These are phyloP conservation scores for Datisca glomerata DNA, from an alignment of 306 rosid genomes.

Conservation along the genomic window DNA sequence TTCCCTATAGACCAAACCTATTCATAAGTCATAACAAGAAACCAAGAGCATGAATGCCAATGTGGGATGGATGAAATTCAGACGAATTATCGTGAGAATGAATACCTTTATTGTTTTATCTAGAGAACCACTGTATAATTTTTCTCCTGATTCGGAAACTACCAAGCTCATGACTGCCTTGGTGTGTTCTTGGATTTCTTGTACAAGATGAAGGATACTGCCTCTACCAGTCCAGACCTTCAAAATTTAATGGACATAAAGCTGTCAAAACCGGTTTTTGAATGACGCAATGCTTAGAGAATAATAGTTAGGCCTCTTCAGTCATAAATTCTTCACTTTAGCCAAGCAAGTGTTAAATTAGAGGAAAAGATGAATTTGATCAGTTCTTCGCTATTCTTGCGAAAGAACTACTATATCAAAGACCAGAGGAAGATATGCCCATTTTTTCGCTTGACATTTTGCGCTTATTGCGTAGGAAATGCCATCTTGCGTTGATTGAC, in stretches of 20 bases:
- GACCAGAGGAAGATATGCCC: too few relatives aligned
- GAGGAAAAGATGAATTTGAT: too few relatives aligned
- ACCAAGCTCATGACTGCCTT: constrained; percentile 70
- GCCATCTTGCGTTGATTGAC: too few relatives aligned
- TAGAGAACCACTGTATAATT: constrained; percentile 74
- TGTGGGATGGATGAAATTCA: not conserved
- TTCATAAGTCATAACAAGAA: constrained; percentile 14
- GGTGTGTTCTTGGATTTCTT: constrained; percentile 58
- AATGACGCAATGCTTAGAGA: not conserved
- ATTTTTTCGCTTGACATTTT: too few relatives aligned
- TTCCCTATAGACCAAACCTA: constrained; percentile 75
- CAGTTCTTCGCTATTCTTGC: too few relatives aligned
- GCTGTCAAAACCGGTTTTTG: constrained; percentile 12
- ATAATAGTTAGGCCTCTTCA: not conserved
- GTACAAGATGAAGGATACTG: constrained; percentile 48
- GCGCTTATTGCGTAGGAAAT: too few relatives aligned
- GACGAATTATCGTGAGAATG: constrained; percentile 7
- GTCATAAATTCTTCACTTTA: too few relatives aligned
- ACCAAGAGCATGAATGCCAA: constrained; percentile 2
- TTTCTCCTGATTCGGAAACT: constrained; percentile 41
- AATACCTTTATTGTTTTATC: constrained; percentile 64
- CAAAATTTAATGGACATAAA: constrained; percentile 20
- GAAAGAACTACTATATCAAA: too few relatives aligned
- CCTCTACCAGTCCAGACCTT: constrained; percentile 75
- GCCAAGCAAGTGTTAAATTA: too few relatives aligned